Percentiles rank a stretch among this genome's conserved stretches.
These are phyloP conservation scores for Calonectria pauciramosa DNA, from an alignment of 2,329 filamentous ascomycete species.

Conservation along the genomic window DNA sequence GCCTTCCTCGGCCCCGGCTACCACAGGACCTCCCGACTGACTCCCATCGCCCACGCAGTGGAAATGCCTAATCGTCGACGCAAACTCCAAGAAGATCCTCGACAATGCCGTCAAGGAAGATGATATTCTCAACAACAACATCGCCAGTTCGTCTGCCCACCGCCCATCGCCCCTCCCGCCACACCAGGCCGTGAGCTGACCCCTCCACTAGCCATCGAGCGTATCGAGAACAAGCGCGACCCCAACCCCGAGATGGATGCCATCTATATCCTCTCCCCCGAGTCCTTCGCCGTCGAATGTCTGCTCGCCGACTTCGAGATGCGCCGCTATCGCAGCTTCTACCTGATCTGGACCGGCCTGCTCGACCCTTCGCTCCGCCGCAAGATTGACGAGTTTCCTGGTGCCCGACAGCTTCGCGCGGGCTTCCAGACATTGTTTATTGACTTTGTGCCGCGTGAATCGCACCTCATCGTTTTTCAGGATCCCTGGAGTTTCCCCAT, in stretches of 20 bases:
- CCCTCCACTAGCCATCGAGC: slow-evolving; percentile 82
- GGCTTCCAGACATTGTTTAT: slow-evolving; percentile 86
- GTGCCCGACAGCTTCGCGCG: slow-evolving; percentile 80
- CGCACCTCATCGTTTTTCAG: slow-evolving; percentile 89
- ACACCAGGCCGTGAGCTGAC: slow-evolving; percentile 29
- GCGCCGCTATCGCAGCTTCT: slow-evolving; percentile 82
- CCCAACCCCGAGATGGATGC: slow-evolving; percentile 93
- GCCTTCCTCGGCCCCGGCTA: not conserved
- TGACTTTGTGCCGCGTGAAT: slow-evolving; percentile 92
- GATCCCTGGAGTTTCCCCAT: slow-evolving; percentile 97
- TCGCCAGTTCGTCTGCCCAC: slow-evolving; percentile 79
- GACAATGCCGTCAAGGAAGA: slow-evolving; percentile 95
- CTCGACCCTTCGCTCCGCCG: slow-evolving; percentile 79
- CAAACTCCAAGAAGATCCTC: slow-evolving; percentile 84
- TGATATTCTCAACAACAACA: slow-evolving; percentile 96
- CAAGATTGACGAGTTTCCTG: slow-evolving; percentile 79
- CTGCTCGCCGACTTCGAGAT: slow-evolving; percentile 92
- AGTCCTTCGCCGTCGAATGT: slow-evolving; percentile 91
- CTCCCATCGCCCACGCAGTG: slow-evolving; percentile 69
- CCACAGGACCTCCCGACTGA: slow-evolving; percentile 21
- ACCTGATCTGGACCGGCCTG: slow-evolving; percentile 87
- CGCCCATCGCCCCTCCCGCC: slow-evolving; percentile 24
- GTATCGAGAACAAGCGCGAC: slow-evolving; percentile 88
- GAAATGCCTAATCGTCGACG: slow-evolving; percentile 96
- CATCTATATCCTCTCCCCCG: slow-evolving; percentile 90